phyloP scores from a whole-genome alignment of 2,329 filamentous ascomycete species.

The Penicillium oxalicum region DNA sequence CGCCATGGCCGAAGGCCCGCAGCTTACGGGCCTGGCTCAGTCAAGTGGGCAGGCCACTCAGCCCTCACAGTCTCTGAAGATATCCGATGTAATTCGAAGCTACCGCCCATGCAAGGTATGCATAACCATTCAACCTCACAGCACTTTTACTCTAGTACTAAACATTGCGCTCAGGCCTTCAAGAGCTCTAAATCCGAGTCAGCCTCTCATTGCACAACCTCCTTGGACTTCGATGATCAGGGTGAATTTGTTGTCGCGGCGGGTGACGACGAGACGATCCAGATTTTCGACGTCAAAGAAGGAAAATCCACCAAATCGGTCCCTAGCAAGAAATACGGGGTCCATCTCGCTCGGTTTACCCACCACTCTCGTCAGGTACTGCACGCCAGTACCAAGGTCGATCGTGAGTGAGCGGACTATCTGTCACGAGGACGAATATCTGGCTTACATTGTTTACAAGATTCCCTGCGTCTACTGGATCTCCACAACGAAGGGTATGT shows the following conservation, averaged over 20 bases:
- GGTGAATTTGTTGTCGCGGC: constrained; percentile 89
- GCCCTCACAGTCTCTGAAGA: constrained; percentile 50
- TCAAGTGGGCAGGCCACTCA: constrained; percentile 22
- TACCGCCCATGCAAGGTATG: constrained; percentile 75
- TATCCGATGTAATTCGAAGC: constrained; percentile 69
- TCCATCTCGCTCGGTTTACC: constrained; percentile 88
- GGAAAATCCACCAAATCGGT: constrained; percentile 84
- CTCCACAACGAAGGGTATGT: constrained; percentile 91
- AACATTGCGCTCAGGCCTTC: constrained; percentile 22
- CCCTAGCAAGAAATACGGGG: constrained; percentile 94
- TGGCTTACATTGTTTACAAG: constrained; percentile 19
- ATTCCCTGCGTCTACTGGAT: constrained; percentile 81
- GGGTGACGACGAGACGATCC: constrained; percentile 88
- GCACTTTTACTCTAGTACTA: constrained; percentile 6
- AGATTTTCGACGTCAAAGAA: constrained; percentile 89
- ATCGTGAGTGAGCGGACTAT: constrained; percentile 51
- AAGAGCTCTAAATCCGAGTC: constrained; percentile 34
- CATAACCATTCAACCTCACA: neutral
- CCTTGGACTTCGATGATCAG: constrained; percentile 92
- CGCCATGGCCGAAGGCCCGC: constrained; percentile 27
- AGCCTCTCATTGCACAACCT: constrained; percentile 62
- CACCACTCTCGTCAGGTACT: constrained; percentile 87
- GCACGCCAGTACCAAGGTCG: constrained; percentile 92
- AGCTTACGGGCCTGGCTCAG: constrained; percentile 19
- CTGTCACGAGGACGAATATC: neutral